Evolutionary conservation across 495 filamentous ascomycete species (phyloP), one percentile per base, ranked within the genome.

Genomic region (Letharia columbiana): DNA sequence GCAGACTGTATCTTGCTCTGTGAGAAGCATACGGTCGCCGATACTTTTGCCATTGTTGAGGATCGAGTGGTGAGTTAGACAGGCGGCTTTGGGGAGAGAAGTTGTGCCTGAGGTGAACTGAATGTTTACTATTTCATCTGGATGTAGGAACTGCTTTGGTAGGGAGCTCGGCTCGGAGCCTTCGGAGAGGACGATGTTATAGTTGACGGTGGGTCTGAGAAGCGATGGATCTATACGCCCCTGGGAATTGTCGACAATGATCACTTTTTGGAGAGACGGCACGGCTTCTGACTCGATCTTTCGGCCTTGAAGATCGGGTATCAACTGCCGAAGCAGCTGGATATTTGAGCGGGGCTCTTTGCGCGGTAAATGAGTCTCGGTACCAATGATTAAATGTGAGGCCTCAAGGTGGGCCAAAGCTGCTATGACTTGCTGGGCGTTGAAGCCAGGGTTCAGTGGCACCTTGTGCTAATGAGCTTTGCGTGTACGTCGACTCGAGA

Each of bases 51-150:
- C 91, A 73, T 96, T 96, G 74, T 98, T 98, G 50, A 98, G 79
- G 67, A 98, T 96, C 15, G 82, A 86, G 11, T 79, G 82, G 75
- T 98, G 94, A 9, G 83, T 87, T 6, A 98, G 82, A 76, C 91
- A 96, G 1, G 93, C 91, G 0, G 94, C 94, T 79, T 98, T 98
- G 4, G 94, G 94, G 72, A 83, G 78, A 1, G 87, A 87, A 0
- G 93, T 98, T 10, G 93, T 98, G 39, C 93, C 94, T 10, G 89
- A 93, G 11, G 94, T 98, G 76, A 97, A 98, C 73, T 98, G 94
- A 69, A 98, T 96, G 73, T 97, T 97, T 56, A 95, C 86, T 4
- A 89, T 85, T 20, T 98, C 94, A 65, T 85, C 71, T 0, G 84
- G 78, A 17, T 79, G 76, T 23, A 97, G 80, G 2, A 78, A 73